Conservation (phyloP, 305 asterid species). For the Coffea humblotiana region DNA sequence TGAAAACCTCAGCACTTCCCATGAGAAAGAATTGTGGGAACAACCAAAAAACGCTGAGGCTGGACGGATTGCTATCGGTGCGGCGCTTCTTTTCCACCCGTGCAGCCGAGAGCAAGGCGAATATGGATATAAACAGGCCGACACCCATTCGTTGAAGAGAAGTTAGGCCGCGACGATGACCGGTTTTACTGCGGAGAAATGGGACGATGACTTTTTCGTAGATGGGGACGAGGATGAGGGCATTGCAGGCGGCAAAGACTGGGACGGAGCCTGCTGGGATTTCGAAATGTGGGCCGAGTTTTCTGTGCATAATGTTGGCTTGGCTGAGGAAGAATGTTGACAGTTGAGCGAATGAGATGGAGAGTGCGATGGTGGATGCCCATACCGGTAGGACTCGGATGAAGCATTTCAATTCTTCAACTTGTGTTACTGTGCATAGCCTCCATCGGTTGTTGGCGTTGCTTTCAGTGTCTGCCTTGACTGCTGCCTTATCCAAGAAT, state of each 20-base stretch:
- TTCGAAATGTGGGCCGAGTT: slow-evolving; percentile 38
- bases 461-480: slow-evolving; percentile 25
- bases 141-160: slow-evolving; percentile 61
- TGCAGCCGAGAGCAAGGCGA: slow-evolving; percentile 56
- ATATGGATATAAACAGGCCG: slow-evolving; percentile 52
- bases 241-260: slow-evolving; percentile 48
- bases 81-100: slow-evolving; percentile 50
- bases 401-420: slow-evolving; percentile 69
- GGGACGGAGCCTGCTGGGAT: slow-evolving; percentile 58
- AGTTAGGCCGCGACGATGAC: slow-evolving; percentile 61
- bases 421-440: slow-evolving; percentile 67
- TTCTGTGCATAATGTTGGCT: slow-evolving; percentile 56
- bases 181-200: slow-evolving; percentile 41
- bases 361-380: slow-evolving; percentile 65
- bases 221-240: slow-evolving; percentile 50
- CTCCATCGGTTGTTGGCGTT: slow-evolving; percentile 50
- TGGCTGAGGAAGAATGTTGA: slow-evolving; percentile 67
- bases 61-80: not conserved
- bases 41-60: slow-evolving; percentile 59
- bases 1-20: slow-evolving; percentile 71
- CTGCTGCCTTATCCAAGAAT: slow-evolving; percentile 65
- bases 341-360: slow-evolving; percentile 60
- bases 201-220: slow-evolving; percentile 57
- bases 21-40: slow-evolving; percentile 70
- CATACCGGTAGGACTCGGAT: slow-evolving; percentile 60